Base-by-base conservation (phyloP, 2,329 filamentous ascomycete species). In the Tolypocladium nubicola region DNA sequence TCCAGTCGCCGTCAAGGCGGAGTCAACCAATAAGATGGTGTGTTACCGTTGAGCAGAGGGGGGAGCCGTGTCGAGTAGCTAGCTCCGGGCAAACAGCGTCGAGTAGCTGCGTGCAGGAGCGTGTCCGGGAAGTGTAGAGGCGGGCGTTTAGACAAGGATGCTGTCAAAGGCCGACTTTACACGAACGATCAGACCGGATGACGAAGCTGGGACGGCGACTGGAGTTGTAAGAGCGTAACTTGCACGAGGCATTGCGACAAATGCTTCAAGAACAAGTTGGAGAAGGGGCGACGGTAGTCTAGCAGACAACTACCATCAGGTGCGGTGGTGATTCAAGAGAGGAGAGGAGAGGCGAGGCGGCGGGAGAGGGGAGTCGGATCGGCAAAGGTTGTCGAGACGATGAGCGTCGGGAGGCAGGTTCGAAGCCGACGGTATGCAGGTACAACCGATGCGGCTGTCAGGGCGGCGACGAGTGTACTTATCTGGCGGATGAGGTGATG, bases 161-260 rank as follows among this genome's bases (percentile, higher is more conserved):
- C 68, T 68, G 68, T 67, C 67, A 71, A 61, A 60, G 62, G 71
- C 73, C 70, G 72, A 73, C 69, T 75, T 76, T 78, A 77, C 76
- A 80, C 76, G 70, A 75, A 76, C 70, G 76, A 81, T 76, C 70
- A 76, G 71, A 81, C 80, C 79, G 80, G 80, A 76, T 69, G 79
- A 82, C 81, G 74, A 76, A 74, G 76, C 79, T 73, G 76, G 79
- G 80, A 81, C 75, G 79, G 78, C 82, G 81, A 85, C 83, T 85
- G 82, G 79, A 75, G 73, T 75, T 64, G 70, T 71, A 69, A 69
- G 64, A 66, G 66, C 66, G 66, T 70, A 70, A 72, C 71, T 75
- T 76, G 73, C 77, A 82, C 83, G 68, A 79, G 75, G 77, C 83
- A 86, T 86, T 67, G 75, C 83, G 70, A 65, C 62, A 71, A 71